Evolutionary conservation across 345 rosid genomes (phyloP), one percentile per base, ranked within the genome.

Genomic region (Populus euphratica): DNA sequence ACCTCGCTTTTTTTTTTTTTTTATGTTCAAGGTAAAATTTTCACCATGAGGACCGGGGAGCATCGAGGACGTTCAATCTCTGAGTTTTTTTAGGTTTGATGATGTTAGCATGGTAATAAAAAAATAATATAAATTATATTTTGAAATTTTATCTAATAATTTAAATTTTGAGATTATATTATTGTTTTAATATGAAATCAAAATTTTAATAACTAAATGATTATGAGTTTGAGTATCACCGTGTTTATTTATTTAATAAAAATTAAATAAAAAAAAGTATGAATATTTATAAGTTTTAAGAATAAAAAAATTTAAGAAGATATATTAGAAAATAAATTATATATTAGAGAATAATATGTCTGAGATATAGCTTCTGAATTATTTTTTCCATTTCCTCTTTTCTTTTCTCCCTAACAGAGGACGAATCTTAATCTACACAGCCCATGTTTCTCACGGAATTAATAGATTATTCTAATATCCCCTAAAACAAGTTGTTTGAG

Each of bases 111-210:
- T 4, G 5, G 0, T 33, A 0, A 33, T 4, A 33, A 0, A 33
- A 4, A 4, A 33, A 4, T 33, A 33, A 33, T 33, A 33, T 4
- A 0, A 33, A 33, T 4, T 33, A 33, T 33, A 33, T 4, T 0
- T 33, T 33, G 0, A 0, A 0, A 4, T 4, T 0, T 33, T 0
- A 33, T 33, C 0, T 3, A 33, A 33, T 33, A 33, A 33, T 3
- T 33, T 33, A 33, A 4, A 0, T 0, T 33, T 33, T 33, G 0
- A 4, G 0, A 3, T 33, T 4, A 5, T 0, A 33, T 33, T 33
- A 0, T 0, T 33, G 0, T 3, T 33, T 33, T 4, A 4, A 33
- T 5, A 33, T 33, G 0, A 0, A 0, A 33, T 33, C 35, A 4
- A 5, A 33, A 33, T 3, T 0, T 33, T 33, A 4, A 33, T 33